Base-by-base conservation (phyloP, 2,329 filamentous ascomycete genomes). In the Keithomyces neogunnii region DNA sequence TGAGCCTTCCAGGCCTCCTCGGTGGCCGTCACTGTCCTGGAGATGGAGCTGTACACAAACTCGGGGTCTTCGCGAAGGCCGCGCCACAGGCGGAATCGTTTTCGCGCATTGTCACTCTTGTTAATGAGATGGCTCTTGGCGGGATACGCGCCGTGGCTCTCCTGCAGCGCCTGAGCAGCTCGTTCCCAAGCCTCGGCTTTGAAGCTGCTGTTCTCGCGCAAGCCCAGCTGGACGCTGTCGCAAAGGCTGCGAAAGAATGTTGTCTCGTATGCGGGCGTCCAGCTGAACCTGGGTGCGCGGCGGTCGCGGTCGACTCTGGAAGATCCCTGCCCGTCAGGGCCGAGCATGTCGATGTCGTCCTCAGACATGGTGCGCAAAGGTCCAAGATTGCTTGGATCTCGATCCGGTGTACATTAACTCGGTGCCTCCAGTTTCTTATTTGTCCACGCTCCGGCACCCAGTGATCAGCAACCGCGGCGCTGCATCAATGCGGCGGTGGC, bases 91-190 rank as follows among this genome's bases (percentile, higher is more conserved):
- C 79, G 76, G 55, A 82, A 82, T 59, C 79, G 77, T 64, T 82
- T 82, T 48, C 79, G 73, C 53, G 79, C 79, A 63, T 82, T 82
- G 65, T 82, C 79, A 56, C 77, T 80, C 67, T 82, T 82, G 69
- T 82, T 82, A 64, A 82, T 80, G 36, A 82, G 73, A 50, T 82
- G 79, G 58, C 73, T 76, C 66, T 82, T 82, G 55, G 78, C 74
- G n/a, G 78, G 77, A 55, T 73, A 80, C 45, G 78, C 77, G 59
- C 70, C 70, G 59, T 82, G 79, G 50, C 72, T 73, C 32, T 78
- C 75, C 65, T 76, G 73, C 50, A 82, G 65, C 33, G 76, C 77
- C 45, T 71, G 67, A 51, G 74, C 73, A 45, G 79, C 79, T 56
- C 77, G 76, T 51, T 81, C 76, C 79, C 79, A 82, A 2, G 78